These are phyloP conservation scores for Epichloe baconii DNA, from an alignment of 2,329 filamentous ascomycete genomes.

Conservation along the genomic window DNA sequence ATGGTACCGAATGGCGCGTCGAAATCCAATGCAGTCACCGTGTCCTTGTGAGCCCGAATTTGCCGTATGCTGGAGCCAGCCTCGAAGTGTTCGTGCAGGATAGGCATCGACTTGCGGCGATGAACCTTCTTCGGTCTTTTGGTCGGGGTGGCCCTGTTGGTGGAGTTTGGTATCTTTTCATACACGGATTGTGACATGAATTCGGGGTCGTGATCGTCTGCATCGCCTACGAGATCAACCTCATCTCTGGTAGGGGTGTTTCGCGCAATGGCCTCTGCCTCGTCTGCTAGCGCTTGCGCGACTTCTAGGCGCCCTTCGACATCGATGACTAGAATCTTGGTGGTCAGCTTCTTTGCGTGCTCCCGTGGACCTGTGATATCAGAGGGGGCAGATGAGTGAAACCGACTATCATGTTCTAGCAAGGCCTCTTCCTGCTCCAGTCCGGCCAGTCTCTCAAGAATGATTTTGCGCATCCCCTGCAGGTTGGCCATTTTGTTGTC, in stretches of 20 bases:
- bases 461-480: slow-evolving; percentile 81
- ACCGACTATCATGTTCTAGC: slow-evolving; percentile 75
- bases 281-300: slow-evolving; percentile 44
- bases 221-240: slow-evolving; percentile 37
- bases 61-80: slow-evolving; percentile 81
- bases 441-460: slow-evolving; percentile 72
- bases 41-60: slow-evolving; percentile 76
- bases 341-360: neutral
- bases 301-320: slow-evolving; percentile 49
- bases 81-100: slow-evolving; percentile 89
- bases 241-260: slow-evolving; percentile 39
- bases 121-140: slow-evolving; percentile 39
- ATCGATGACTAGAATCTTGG: slow-evolving; percentile 38
- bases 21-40: slow-evolving; percentile 84
- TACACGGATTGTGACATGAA: slow-evolving; percentile 99
- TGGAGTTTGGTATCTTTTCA: slow-evolving; percentile 63
- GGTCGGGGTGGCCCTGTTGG: slow-evolving; percentile 31
- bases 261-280: slow-evolving; percentile 42
- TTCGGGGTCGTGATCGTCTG: slow-evolving; percentile 33
- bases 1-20: slow-evolving; percentile 94
- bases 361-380: neutral
- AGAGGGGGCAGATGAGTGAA: neutral
- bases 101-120: slow-evolving; percentile 76
- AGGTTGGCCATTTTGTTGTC: slow-evolving; percentile 94
- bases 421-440: slow-evolving; percentile 85